These are phyloP conservation scores for Dimargaris xerosporica DNA, from an alignment of 192 early-diverging fungal genomes.

Conservation along the genomic window DNA sequence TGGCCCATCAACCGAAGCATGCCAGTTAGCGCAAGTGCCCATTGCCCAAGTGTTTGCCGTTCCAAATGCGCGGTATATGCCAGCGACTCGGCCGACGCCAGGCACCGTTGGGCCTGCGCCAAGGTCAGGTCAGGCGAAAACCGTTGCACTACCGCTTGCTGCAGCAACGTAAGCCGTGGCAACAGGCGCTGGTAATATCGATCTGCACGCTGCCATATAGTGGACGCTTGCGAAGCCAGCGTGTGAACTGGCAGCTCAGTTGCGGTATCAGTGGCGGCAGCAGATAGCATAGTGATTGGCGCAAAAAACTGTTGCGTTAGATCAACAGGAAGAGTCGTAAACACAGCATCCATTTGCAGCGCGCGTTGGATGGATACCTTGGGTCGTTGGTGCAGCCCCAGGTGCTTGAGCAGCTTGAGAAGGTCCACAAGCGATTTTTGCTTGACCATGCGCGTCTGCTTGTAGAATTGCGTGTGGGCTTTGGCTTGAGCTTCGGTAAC, in stretches of 20 bases:
- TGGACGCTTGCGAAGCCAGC: slow-evolving; percentile 16
- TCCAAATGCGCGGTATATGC: not conserved
- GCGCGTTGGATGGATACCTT: slow-evolving; percentile 11
- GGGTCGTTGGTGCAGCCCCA: slow-evolving; percentile 36
- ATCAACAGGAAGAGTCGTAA: not conserved
- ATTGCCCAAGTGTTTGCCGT: not conserved
- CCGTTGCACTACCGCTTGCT: not conserved
- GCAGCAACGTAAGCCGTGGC: slow-evolving; percentile 43
- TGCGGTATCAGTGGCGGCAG: not conserved
- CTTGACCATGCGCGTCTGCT: slow-evolving; percentile 48
- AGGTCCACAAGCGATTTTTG: slow-evolving; percentile 68
- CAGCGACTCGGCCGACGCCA: slow-evolving; percentile 2
- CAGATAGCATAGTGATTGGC: not conserved
- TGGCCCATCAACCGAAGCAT: not conserved
- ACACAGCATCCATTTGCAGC: slow-evolving; percentile 5
- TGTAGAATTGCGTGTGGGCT: slow-evolving; percentile 15
- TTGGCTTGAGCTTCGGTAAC: not conserved
- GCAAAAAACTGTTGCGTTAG: not conserved
- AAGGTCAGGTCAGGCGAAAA: not conserved
- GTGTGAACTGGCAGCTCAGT: not conserved
- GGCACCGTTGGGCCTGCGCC: not conserved
- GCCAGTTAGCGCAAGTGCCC: not conserved
- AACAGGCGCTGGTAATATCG: slow-evolving; percentile 53
- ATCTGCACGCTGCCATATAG: slow-evolving; percentile 39
- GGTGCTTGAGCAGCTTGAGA: slow-evolving; percentile 46